Base-by-base conservation (phyloP, 176 grass and related monocot genomes). In the Elaeis guineensis region DNA sequence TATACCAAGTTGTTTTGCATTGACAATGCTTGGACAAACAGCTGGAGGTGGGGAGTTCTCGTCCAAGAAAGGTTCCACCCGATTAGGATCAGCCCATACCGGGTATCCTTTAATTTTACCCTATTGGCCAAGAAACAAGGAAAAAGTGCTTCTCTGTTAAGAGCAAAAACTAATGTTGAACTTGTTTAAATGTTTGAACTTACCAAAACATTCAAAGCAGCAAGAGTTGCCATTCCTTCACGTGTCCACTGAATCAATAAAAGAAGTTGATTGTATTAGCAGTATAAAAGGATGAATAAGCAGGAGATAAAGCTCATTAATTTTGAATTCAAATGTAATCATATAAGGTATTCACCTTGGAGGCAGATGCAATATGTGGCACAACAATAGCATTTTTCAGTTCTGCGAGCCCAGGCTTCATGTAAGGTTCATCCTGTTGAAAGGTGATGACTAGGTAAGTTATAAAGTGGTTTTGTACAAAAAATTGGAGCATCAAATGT, bases 301-400 rank as follows among this genome's bases (percentile, higher is more conserved):
- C 2, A 14, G 6, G 35, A 11, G 11, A 44, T 44, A 14, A 44
- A 44, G 35, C 11, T 44, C 3, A 8, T 44, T 9, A 44, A 0
- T 44, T 39, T 44, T 44, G 1, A 44, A 44, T 44, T 44, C 11
- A 44, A 44, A 44, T 44, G 35, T 11, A 9, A 35, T 35, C 32
- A 35, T 35, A 35, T 35, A 35, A 35, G 6, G 11, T 44, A 44
- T 14, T 72, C 70, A 77, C 90, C 80, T 96, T 96, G 57, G 92
- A 96, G n/a, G 87, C 87, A 17, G 92, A 96, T 49, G 92, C 92
- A 29, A 96, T 90, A 76, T 91, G 92, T 55, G 92, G 92, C 23
- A 91, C 87, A 16, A 97, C 72, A 4, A 97, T 69, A 0, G 87
- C 87, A 20, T 97, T 97, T 75, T 88, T 97, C 84, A 78, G 72